Conservation (phyloP, 192 early-diverging fungal genomes). For the Backusella psychrophila region DNA sequence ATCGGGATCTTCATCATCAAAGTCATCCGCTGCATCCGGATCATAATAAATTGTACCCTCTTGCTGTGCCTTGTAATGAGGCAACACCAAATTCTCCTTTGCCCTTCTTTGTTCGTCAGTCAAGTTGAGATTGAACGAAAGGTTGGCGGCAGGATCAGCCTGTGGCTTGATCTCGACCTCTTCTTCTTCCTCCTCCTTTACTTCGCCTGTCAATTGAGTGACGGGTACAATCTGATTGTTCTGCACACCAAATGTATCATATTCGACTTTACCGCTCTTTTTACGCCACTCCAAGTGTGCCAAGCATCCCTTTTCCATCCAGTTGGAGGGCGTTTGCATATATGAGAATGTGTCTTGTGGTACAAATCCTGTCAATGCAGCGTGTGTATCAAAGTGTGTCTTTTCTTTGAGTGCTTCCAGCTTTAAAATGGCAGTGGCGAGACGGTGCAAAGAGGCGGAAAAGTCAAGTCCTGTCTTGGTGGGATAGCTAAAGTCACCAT, state of each 20-base stretch:
- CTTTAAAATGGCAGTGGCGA: constrained; percentile 19
- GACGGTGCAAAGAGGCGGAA: constrained; percentile 14
- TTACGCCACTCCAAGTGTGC: constrained; percentile 42
- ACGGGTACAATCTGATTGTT: not conserved
- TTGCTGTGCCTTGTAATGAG: constrained; percentile 71
- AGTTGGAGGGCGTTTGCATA: constrained; percentile 18
- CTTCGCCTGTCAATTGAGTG: constrained; percentile 3
- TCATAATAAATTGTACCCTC: constrained; percentile 67
- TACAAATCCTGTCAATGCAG: constrained; percentile 22
- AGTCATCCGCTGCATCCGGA: constrained; percentile 84
- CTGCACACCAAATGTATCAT: constrained; percentile 31
- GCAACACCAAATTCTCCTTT: constrained; percentile 73
- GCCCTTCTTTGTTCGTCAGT: constrained; percentile 81
- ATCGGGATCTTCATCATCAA: constrained; percentile 90
- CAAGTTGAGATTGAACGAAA: constrained; percentile 82
- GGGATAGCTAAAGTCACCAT: constrained; percentile 27
- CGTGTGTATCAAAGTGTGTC: constrained; percentile 11
- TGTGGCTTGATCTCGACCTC: not conserved
- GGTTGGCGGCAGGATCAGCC: constrained; percentile 68
- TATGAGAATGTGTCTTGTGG: constrained; percentile 37
- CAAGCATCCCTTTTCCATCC: constrained; percentile 25
- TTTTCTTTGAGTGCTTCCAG: constrained; percentile 17
- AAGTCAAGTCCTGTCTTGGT: not conserved
- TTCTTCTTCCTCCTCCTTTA: not conserved
- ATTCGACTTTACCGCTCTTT: constrained; percentile 45